Conservation (phyloP, 2,329 filamentous ascomycete genomes). For the Colletotrichum somersetense region DNA sequence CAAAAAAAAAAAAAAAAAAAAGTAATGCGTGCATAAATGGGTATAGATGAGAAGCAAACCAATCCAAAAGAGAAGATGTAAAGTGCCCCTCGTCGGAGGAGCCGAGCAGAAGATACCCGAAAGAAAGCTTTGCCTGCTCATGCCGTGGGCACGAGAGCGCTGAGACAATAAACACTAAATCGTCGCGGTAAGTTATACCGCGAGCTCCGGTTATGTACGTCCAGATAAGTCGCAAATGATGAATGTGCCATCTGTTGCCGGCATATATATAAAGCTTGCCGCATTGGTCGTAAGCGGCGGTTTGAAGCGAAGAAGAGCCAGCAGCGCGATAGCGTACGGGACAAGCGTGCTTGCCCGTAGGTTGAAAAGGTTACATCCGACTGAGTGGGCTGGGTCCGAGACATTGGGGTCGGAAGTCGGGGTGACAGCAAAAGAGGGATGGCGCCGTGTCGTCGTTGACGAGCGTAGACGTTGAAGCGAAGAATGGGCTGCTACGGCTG, state of each 20-base stretch:
- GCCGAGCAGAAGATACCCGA: conserved; percentile 17
- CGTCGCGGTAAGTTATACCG: conserved; percentile 16
- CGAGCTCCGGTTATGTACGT: conserved; percentile 27
- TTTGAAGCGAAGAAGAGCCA: conserved; percentile 39
- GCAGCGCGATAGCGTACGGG: conserved; percentile 28
- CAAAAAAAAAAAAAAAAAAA: conserved; percentile 37
- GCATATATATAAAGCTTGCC: conserved; percentile 36
- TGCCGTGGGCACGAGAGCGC: conserved; percentile 17
- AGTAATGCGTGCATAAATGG: conserved; percentile 42
- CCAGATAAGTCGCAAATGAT: conserved; percentile 28
- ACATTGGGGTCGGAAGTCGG: conserved; percentile 48
- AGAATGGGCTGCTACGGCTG: conserved; percentile 30
- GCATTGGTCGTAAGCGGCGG: conserved; percentile 36
- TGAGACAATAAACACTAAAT: conserved; percentile 43
- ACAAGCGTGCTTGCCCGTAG: conserved; percentile 31
- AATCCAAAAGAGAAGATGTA: conserved; percentile 29
- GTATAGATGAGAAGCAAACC: conserved; percentile 43
- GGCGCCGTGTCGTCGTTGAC: conserved; percentile 35
- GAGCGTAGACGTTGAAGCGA: conserved; percentile 39
- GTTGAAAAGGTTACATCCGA: conserved; percentile 16
- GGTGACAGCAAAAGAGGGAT: conserved; percentile 31
- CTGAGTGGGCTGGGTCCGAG: conserved; percentile 44
- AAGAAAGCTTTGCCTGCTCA: conserved; percentile 39
- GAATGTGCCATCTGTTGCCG: conserved; percentile 30
- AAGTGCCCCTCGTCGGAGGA: conserved; percentile 25